Base-by-base conservation (phyloP, 495 filamentous ascomycete species). In the Stereocaulon alpinum region DNA sequence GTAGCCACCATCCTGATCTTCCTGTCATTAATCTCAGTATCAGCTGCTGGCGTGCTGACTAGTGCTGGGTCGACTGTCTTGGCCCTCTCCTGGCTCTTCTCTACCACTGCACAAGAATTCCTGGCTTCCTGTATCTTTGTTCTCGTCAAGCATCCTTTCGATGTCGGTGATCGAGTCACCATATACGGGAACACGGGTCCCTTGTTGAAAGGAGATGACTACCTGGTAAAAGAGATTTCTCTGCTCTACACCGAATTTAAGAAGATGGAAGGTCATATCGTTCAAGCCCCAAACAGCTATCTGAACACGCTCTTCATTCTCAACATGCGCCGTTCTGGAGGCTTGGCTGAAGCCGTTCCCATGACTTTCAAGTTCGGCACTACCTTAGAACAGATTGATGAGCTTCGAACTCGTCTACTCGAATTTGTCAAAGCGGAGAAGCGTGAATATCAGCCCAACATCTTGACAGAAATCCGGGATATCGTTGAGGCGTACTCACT, bases 211-310 rank as follows among this genome's bases (percentile, higher is more conserved):
- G 90, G 91, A 27, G 91, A 96, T 67, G 91, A 95, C 65, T 96
- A 96, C 73, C 95, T 95, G 61, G 90, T 98, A 55, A 91, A 95
- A 58, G 88, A 96, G 63, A 91, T 96, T 47, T 86, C 90, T 9
- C 76, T 97, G n/a, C 81, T 98, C 11, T 96, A 91, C 67, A 96
- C 93, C 30, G 93, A 96, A 67, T 95, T 96, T 76, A 96, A 96
- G 75, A 97, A 96, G 74, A 90, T 96, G 85, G 85, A 96, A 67
- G 92, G 92, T 14, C 91, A 96, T 62, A 82, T 96, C 15, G 92
- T 97, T 3, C 92, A 97, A 69, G 93, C 92, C 0, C 93, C 93
- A 4, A 97, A 97, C 77, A 92, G 85, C 58, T 85, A 95, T 54
- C 79, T 97, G 29, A 97, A 96, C 67, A 87, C 82, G 0, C 80